phyloP scores from a whole-genome alignment of 2,329 filamentous ascomycete genomes.

The Hypomyces perniciosus region DNA sequence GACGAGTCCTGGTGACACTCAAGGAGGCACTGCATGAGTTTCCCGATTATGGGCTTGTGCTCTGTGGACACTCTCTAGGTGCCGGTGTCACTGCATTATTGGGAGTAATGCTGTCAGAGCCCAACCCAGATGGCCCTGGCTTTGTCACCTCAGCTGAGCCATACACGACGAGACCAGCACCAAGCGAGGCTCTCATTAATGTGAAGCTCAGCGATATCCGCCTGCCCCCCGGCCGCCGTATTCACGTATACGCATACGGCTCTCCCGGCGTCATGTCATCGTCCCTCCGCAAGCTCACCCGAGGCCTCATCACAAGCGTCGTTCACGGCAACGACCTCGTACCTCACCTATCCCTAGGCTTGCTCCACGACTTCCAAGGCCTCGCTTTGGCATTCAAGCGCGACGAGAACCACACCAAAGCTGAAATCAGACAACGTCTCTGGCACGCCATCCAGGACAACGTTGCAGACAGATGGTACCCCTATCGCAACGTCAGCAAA shows the following conservation, averaged over 20 bases:
- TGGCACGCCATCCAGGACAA: slow-evolving; percentile 60
- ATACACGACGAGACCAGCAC: slow-evolving; percentile 36
- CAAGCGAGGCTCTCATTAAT: slow-evolving; percentile 24
- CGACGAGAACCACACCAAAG: slow-evolving; percentile 61
- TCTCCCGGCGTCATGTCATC: slow-evolving; percentile 68
- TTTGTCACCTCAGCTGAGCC: slow-evolving; percentile 56
- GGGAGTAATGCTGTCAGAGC: slow-evolving; percentile 65
- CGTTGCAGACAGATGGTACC: slow-evolving; percentile 56
- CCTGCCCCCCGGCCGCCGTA: slow-evolving; percentile 61
- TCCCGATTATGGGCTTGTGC: slow-evolving; percentile 62
- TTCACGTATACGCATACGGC: slow-evolving; percentile 76
- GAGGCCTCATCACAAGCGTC: slow-evolving; percentile 68
- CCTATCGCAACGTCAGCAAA: slow-evolving; percentile 24
- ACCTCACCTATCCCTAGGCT: slow-evolving; percentile 65
- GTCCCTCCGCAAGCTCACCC: slow-evolving; percentile 61
- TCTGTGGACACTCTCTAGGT: slow-evolving; percentile 64
- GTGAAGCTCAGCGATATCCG: slow-evolving; percentile 34
- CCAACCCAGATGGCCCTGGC: slow-evolving; percentile 46
- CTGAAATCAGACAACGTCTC: slow-evolving; percentile 59
- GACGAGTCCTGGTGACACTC: slow-evolving; percentile 59
- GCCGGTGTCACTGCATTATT: slow-evolving; percentile 65
- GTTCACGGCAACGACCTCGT: slow-evolving; percentile 70
- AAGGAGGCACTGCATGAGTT: slow-evolving; percentile 61
- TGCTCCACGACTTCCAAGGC: slow-evolving; percentile 69
- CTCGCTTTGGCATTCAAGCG: slow-evolving; percentile 67